phyloP scores from a whole-genome alignment of 345 rosid genomes.

The Aquilaria yunnanensis region DNA sequence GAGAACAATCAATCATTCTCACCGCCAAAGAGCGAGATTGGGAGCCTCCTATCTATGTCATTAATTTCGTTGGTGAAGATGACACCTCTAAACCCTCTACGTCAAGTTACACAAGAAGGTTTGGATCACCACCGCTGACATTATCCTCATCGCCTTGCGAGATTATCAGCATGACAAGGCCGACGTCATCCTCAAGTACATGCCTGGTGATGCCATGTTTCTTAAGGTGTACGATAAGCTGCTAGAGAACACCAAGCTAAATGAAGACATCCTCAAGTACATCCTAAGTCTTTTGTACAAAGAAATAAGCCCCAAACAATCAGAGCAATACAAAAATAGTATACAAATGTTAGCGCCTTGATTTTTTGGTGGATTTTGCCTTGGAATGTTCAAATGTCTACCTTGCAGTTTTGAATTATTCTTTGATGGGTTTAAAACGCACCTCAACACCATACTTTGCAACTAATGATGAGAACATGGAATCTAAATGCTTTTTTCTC shows the following conservation, averaged over 20 bases:
- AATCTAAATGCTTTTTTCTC: conserved; percentile 65
- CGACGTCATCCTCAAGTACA: conserved; percentile 45
- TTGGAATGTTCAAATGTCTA: conserved; percentile 54
- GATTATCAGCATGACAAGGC: conserved; percentile 59
- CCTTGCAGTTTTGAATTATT: conserved; percentile 86
- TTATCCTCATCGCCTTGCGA: conserved; percentile 46
- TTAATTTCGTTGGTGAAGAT: no score
- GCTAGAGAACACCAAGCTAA: conserved; percentile 21
- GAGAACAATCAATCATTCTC: no score
- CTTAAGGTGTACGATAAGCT: conserved; percentile 43
- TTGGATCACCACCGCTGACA: conserved; percentile 55
- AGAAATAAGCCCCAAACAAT: not conserved
- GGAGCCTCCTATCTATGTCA: no score
- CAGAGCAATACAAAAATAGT: not conserved
- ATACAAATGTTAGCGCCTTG: not conserved
- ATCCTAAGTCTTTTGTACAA: conserved; percentile 9
- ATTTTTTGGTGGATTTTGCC: conserved; percentile 21
- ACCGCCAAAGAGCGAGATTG: no score
- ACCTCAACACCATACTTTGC: conserved; percentile 60
- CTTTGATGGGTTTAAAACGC: conserved; percentile 63
- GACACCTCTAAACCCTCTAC: conserved; percentile 45
- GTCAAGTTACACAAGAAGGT: conserved; percentile 67
- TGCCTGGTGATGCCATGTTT: conserved; percentile 43
- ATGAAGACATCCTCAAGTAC: conserved; percentile 14
- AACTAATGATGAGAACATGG: conserved; percentile 77